Evolutionary conservation across 495 filamentous ascomycete genomes (phyloP), one percentile per base, ranked within the genome.

Genomic region (Durotheca rogersii): DNA sequence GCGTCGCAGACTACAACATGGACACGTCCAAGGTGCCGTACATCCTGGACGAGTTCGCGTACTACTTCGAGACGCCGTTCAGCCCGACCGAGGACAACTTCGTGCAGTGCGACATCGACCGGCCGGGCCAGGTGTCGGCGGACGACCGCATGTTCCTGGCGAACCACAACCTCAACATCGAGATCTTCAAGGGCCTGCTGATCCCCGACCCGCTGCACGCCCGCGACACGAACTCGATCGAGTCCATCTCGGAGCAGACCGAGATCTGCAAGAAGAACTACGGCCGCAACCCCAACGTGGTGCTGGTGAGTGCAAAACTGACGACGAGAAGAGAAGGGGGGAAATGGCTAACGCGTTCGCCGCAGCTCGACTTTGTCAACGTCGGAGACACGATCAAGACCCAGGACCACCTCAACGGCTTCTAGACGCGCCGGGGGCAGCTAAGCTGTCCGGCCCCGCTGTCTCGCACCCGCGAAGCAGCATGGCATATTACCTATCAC

Each of bases 131-230:
- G 9, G 66, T 76, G 17, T 71, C 69, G 11, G 66, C 76, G 3
- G 68, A 75, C 10, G 72, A 74, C 0, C 76, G 83, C 38, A 77
- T 93, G 81, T 90, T 89, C 54, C 82, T 93, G 66, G 87, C 85
- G 27, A 95, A 95, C 61, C 89, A 95, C 67, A 92, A 91, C 60
- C 66, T 90, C 34, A 89, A 91, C 57, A 48, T 82, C 27, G 76
- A 86, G 45, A 63, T 92, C 30, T 69, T 73, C 7, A 60, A 86
- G 10, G 79, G 75, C 4, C 53, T 76, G 16, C 53, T 72, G 39
- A 60, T 82, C 9, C 81, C 81, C 1, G 76, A 76, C 53, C 65
- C 70, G 6, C 41, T 86, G 41, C 55, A 90, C 7, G 81, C 89
- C 41, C 79, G 82, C 3, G 83, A 86, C 57, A 82, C 74, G 0